These are phyloP conservation scores for Suillus americanus DNA, from an alignment of 768 basidiomycete genomes.

Conservation along the genomic window DNA sequence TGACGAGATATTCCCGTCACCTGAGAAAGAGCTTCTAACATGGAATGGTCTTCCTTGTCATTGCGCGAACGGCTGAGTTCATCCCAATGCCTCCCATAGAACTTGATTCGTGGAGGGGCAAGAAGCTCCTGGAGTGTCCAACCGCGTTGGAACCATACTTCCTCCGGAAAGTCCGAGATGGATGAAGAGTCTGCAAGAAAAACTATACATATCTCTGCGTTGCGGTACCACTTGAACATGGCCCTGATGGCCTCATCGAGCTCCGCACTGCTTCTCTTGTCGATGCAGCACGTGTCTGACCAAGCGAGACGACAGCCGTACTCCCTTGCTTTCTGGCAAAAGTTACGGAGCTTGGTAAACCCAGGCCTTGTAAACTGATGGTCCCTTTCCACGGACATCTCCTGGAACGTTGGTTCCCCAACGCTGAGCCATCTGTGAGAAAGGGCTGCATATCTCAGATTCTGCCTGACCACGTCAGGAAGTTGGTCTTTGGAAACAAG, in stretches of 20 bases:
- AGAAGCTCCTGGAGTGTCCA: slow-evolving; percentile 20
- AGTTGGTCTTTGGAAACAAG: neutral
- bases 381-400: slow-evolving; percentile 1
- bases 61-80: slow-evolving; percentile 13
- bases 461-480: neutral
- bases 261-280: slow-evolving; percentile 29
- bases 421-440: slow-evolving; percentile 3
- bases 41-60: slow-evolving; percentile 19
- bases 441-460: slow-evolving; percentile 4
- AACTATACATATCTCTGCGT: slow-evolving; percentile 22
- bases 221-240: slow-evolving; percentile 25
- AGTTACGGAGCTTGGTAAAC: slow-evolving; percentile 15
- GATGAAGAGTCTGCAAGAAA: slow-evolving; percentile 13
- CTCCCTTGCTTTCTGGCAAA: slow-evolving; percentile 13
- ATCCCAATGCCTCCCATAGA: slow-evolving; percentile 17
- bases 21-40: slow-evolving; percentile 14
- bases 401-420: slow-evolving; percentile 4
- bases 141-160: slow-evolving; percentile 25
- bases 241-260: slow-evolving; percentile 30
- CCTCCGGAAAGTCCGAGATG: slow-evolving; percentile 10
- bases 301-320: slow-evolving; percentile 21
- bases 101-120: slow-evolving; percentile 21
- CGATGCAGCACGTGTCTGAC: slow-evolving; percentile 28
- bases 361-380: slow-evolving; percentile 7
- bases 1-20: slow-evolving; percentile 14